Percentiles rank a stretch among this genome's conserved stretches.
These are phyloP conservation scores for Haplosporangium gracile DNA, from an alignment of 192 early-diverging fungal genomes.

Conservation along the genomic window DNA sequence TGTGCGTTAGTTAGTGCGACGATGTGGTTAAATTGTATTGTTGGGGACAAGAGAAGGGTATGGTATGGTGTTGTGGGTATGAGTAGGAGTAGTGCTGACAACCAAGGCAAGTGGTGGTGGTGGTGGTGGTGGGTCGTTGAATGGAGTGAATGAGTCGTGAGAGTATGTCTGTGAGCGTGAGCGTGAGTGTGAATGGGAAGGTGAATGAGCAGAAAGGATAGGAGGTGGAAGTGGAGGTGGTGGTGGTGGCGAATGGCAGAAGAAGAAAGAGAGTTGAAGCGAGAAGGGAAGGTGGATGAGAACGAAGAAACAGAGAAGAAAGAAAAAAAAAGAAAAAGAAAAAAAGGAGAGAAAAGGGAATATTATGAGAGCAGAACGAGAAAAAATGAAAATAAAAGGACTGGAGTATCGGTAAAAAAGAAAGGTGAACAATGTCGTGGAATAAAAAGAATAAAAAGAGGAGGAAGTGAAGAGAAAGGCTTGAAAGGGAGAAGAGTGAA, in stretches of 20 bases:
- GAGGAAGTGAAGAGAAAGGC: too few relatives aligned
- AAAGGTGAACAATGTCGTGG: too few relatives aligned
- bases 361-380: background rate
- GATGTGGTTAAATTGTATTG: background rate
- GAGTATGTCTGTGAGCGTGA: background rate
- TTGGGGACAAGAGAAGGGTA: background rate
- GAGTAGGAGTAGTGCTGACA: background rate
- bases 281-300: background rate
- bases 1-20: background rate
- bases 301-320: background rate
- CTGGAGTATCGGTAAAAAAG: background rate
- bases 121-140: background rate
- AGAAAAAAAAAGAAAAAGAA: background rate
- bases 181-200: background rate
- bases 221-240: background rate
- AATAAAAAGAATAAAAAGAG: too few relatives aligned
- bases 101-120: too few relatives aligned
- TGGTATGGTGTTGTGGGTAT: background rate
- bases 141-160: background rate
- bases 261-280: background rate
- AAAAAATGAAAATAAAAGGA: background rate
- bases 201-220: background rate
- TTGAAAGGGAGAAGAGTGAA: too few relatives aligned
- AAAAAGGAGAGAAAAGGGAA: background rate
- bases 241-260: background rate